A percentile compares a stretch with the other conserved stretches of the same genome.
phyloP scores from a whole-genome alignment of 2,329 filamentous ascomycete genomes.

The Colletotrichum gigasporum region DNA sequence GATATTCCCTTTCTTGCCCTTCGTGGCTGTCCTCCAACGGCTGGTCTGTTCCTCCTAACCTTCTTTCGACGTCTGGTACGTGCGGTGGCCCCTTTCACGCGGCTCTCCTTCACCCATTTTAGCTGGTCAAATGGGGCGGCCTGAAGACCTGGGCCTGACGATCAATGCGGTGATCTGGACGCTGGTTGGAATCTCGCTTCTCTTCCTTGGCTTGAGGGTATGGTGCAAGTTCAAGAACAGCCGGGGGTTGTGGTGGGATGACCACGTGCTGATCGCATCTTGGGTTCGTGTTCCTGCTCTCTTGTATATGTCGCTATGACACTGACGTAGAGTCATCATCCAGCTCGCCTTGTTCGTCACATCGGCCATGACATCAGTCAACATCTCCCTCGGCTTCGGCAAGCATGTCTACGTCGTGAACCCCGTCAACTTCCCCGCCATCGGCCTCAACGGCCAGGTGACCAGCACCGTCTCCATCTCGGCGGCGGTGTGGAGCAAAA shows the following conservation, averaged over 20 bases:
- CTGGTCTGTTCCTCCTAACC: constrained; percentile 11
- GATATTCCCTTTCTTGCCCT: background rate
- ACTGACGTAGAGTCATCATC: background rate
- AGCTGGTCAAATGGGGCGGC: constrained; percentile 22
- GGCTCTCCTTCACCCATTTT: background rate
- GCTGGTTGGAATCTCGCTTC: constrained; percentile 29
- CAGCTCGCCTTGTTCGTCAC: constrained; percentile 17
- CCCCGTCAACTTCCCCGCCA: constrained; percentile 15
- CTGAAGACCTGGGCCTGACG: constrained; percentile 24
- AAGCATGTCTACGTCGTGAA: constrained; percentile 31
- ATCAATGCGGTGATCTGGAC: constrained; percentile 33
- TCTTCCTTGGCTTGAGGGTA: constrained; percentile 35
- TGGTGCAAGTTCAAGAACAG: constrained; percentile 37
- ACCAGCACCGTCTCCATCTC: constrained; percentile 43
- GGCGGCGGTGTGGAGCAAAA: constrained; percentile 47
- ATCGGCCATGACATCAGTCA: background rate
- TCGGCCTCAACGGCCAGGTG: constrained; percentile 37
- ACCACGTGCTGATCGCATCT: constrained; percentile 37
- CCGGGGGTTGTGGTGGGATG: constrained; percentile 40
- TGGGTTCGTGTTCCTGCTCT: constrained; percentile 33
- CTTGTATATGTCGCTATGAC: background rate
- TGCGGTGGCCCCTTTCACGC: background rate
- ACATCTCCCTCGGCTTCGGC: constrained; percentile 30
- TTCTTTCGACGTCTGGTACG: constrained; percentile 2
- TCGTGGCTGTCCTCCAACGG: background rate